Conservation (phyloP, 495 filamentous ascomycete genomes). For the Penicillium tannophilum region DNA sequence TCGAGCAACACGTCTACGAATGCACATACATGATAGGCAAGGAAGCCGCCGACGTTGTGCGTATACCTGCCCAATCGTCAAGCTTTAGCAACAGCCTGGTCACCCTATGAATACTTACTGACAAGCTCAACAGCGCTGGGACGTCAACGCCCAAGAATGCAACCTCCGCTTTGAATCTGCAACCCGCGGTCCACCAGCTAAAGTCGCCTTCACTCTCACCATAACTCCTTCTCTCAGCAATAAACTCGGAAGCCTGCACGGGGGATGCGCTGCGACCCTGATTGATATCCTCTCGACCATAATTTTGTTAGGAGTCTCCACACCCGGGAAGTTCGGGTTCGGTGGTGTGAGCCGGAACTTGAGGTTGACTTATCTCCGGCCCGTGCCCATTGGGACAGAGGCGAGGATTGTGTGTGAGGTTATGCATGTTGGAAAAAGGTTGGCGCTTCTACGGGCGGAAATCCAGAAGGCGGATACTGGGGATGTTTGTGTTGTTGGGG, state of each 20-base stretch:
- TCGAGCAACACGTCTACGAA: conserved; percentile 38
- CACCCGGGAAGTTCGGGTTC: conserved; percentile 61
- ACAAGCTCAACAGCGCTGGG: conserved; percentile 35
- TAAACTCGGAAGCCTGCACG: conserved; percentile 63
- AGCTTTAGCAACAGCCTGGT: no score
- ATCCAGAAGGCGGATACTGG: conserved; percentile 49
- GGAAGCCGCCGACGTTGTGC: conserved; percentile 26
- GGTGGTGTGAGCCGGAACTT: conserved; percentile 70
- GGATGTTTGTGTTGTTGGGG: conserved; percentile 59
- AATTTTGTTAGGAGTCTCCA: conserved; percentile 57
- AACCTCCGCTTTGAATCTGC: conserved; percentile 48
- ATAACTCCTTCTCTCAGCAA: conserved; percentile 60
- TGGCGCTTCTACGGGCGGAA: conserved; percentile 50
- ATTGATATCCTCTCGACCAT: conserved; percentile 67
- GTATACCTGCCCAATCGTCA: not conserved
- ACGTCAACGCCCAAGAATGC: conserved; percentile 31
- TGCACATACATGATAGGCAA: conserved; percentile 28
- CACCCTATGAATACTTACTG: not conserved
- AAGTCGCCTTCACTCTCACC: conserved; percentile 46
- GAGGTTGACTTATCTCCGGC: conserved; percentile 68
- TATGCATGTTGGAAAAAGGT: conserved; percentile 60
- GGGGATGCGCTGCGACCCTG: conserved; percentile 66
- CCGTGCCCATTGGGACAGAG: conserved; percentile 52
- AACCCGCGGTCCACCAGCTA: conserved; percentile 34
- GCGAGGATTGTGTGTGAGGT: conserved; percentile 62